Conservation (phyloP, 2,329 filamentous ascomycete species). For the Nemania sp. region DNA sequence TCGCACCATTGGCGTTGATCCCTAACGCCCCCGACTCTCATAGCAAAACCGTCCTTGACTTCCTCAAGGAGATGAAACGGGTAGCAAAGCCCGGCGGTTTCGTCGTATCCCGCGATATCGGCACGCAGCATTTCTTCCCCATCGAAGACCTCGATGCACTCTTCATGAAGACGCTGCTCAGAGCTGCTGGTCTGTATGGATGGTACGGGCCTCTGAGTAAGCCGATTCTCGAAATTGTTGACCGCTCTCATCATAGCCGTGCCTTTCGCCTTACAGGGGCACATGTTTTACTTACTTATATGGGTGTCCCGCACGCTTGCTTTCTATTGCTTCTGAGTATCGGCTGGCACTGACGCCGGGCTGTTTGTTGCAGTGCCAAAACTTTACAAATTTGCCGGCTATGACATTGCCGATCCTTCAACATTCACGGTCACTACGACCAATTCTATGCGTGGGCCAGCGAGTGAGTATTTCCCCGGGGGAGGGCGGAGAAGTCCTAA, state of each 20-base stretch:
- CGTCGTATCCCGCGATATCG: constrained; percentile 1
- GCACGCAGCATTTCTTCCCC: constrained; percentile 10
- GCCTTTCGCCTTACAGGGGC: no score
- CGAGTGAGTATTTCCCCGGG: not conserved
- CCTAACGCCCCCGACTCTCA: not conserved
- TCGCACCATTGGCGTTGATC: not conserved
- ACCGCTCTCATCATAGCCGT: no score
- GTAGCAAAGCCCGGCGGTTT: constrained; percentile 3
- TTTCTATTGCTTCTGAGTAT: no score
- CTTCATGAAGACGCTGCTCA: not conserved
- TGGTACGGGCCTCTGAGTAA: not conserved
- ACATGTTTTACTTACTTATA: no score
- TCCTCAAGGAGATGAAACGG: constrained; percentile 11
- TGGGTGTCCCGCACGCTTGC: no score
- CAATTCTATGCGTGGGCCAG: not conserved
- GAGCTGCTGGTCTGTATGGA: not conserved
- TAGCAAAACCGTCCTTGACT: not conserved
- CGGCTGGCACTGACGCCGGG: no score
- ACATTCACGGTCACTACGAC: not conserved
- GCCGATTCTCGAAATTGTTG: no score
- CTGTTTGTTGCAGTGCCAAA: no score
- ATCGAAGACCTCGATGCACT: not conserved
- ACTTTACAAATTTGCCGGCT: not conserved
- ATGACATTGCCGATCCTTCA: not conserved
- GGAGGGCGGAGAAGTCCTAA: no score